Evolutionary conservation across 1,284 basidiomycete genomes (phyloP).

Genomic region (Trichosporon faecale): DNA sequence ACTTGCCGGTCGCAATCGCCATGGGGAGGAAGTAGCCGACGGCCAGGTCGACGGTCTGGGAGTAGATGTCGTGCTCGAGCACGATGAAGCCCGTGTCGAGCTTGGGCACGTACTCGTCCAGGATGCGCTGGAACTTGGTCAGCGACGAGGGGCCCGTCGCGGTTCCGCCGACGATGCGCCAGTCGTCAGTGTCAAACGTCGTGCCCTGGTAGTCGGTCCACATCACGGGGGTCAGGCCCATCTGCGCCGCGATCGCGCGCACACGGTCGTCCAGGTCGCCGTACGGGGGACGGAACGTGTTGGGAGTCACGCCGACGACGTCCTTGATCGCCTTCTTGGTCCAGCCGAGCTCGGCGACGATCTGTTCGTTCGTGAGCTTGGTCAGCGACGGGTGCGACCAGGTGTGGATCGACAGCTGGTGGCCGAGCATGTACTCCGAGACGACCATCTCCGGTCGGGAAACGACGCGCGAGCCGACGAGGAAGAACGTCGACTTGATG

Average conservation of each 20-base stretch:
- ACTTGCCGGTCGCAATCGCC: slow-evolving; percentile 61
- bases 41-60: slow-evolving; percentile 81
- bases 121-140: slow-evolving; percentile 51
- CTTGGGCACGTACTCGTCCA: slow-evolving; percentile 44
- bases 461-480: slow-evolving; percentile 19
- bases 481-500: slow-evolving; percentile 58
- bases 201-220: slow-evolving; percentile 47
- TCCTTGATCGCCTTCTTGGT: slow-evolving; percentile 82
- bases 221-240: slow-evolving; percentile 51
- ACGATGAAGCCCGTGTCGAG: slow-evolving; percentile 72
- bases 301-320: slow-evolving; percentile 71
- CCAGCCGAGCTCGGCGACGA: slow-evolving; percentile 92
- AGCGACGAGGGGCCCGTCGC: slow-evolving; percentile 63
- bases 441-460: slow-evolving; percentile 31
- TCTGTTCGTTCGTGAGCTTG: slow-evolving; percentile 74
- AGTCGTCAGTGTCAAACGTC: slow-evolving; percentile 75
- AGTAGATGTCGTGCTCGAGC: slow-evolving; percentile 79
- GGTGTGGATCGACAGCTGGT: slow-evolving; percentile 55
- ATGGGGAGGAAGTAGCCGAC: slow-evolving; percentile 76
- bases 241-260: slow-evolving; percentile 38
- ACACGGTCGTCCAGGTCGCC: slow-evolving; percentile 48
- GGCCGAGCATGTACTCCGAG: slow-evolving; percentile 37
- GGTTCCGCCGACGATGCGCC: slow-evolving; percentile 72
- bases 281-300: slow-evolving; percentile 68
- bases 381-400: slow-evolving; percentile 62